Conservation (phyloP, 805 yeast genomes). For the Candida awuae region DNA sequence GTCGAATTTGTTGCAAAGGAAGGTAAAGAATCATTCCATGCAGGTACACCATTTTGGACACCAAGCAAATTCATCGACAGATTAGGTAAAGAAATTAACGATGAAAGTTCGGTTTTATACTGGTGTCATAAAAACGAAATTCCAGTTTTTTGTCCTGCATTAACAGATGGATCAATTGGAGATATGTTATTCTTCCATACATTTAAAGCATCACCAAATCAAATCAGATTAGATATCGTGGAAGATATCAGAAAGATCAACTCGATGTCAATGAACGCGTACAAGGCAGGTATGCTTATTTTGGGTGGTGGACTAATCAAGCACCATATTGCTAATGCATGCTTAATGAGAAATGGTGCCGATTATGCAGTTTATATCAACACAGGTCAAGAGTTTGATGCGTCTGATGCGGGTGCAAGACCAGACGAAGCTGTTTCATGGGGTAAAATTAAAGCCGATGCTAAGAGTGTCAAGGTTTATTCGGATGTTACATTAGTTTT, state of each 20-base stretch:
- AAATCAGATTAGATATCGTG: constrained; percentile 84
- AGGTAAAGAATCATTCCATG: constrained; percentile 52
- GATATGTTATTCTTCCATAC: constrained; percentile 99
- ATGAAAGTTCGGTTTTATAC: constrained; percentile 86
- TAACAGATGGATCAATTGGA: constrained; percentile 97
- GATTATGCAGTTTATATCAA: constrained; percentile 95
- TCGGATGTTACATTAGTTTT: constrained; percentile 93
- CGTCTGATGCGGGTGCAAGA: constrained; percentile 98
- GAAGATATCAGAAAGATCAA: constrained; percentile 88
- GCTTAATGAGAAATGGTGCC: constrained; percentile 98
- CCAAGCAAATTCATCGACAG: constrained; percentile 91
- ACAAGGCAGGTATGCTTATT: constrained; percentile 89
- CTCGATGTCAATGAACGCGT: constrained; percentile 91
- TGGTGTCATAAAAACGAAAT: constrained; percentile 98
- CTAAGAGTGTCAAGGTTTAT: constrained; percentile 82
- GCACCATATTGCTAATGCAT: constrained; percentile 97
- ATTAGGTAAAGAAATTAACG: constrained; percentile 89
- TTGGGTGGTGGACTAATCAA: constrained; percentile 95
- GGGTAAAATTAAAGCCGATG: constrained; percentile 98
- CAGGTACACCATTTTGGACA: constrained; percentile 77
- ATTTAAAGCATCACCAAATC: constrained; percentile 86
- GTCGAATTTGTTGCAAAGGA: constrained; percentile 49
- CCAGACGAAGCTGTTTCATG: constrained; percentile 98
- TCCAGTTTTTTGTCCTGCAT: constrained; percentile 94
- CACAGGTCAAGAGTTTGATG: constrained; percentile 98